phyloP scores from a whole-genome alignment of 2,329 filamentous ascomycete species.

The Ophiostoma ulmi region DNA sequence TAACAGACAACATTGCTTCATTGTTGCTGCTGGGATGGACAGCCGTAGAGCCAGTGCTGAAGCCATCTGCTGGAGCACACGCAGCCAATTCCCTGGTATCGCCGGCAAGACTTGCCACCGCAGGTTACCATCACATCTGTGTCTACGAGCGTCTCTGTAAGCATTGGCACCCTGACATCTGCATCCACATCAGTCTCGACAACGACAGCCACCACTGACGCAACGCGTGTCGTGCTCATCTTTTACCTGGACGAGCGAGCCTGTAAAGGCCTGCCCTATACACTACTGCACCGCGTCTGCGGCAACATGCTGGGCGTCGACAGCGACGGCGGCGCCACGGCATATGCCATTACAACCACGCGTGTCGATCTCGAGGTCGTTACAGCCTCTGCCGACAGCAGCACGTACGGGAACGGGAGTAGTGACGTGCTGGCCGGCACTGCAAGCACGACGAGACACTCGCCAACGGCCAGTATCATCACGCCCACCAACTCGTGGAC shows the following conservation, averaged over 20 bases:
- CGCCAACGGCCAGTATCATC: not conserved
- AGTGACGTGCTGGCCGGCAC: not conserved
- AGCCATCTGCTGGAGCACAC: not conserved
- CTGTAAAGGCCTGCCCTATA: not conserved
- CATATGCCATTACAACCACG: not conserved
- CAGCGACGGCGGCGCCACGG: not conserved
- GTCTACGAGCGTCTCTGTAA: not conserved
- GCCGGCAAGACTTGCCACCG: not conserved
- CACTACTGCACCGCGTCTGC: conserved; percentile 5
- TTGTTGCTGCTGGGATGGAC: not conserved
- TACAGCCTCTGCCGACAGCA: not conserved
- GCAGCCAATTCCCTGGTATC: not conserved
- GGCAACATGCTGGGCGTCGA: not conserved
- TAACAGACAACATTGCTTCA: not conserved
- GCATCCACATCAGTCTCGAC: not conserved
- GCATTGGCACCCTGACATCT: not conserved
- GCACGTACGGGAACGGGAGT: not conserved
- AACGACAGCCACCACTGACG: not conserved
- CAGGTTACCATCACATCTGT: not conserved
- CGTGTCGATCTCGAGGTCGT: not conserved
- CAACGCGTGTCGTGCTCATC: not conserved
- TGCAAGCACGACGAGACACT: not conserved
- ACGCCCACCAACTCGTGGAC: not conserved
- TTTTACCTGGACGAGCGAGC: not conserved
- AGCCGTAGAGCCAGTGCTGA: not conserved